Conservation (phyloP, 192 early-diverging fungal genomes). For the Entophlyctis luteolus region DNA sequence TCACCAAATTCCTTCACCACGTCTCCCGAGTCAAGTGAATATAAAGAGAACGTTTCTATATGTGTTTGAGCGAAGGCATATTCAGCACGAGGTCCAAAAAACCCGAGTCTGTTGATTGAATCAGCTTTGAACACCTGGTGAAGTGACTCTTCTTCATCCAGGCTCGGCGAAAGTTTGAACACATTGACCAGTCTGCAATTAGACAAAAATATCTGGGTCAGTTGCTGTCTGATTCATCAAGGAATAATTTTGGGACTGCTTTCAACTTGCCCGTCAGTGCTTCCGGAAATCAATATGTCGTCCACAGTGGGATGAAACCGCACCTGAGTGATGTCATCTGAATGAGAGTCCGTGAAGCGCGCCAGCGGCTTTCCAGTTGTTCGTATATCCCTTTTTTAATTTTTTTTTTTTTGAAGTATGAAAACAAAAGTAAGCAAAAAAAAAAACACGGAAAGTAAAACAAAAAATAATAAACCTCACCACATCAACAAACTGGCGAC, state of each 20-base stretch:
- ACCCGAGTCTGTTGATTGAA: slow-evolving; percentile 80
- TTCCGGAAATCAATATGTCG: slow-evolving; percentile 38
- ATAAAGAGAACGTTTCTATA: slow-evolving; percentile 85
- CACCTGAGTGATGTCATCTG: slow-evolving; percentile 52
- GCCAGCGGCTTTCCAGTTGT: slow-evolving; percentile 7
- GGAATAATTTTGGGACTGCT: no score
- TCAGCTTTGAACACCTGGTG: slow-evolving; percentile 76
- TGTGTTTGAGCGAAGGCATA: slow-evolving; percentile 86
- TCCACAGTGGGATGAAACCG: slow-evolving; percentile 47
- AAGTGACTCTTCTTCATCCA: slow-evolving; percentile 87
- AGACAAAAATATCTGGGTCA: not conserved
- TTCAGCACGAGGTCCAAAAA: slow-evolving; percentile 86
- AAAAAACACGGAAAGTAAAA: not conserved
- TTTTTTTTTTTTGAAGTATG: no score
- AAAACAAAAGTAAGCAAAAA: not conserved
- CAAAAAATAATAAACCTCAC: slow-evolving; percentile 20
- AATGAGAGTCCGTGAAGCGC: slow-evolving; percentile 47
- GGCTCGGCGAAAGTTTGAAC: slow-evolving; percentile 59
- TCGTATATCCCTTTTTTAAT: slow-evolving; percentile 47
- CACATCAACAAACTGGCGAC: slow-evolving; percentile 44
- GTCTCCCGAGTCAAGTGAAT: slow-evolving; percentile 54
- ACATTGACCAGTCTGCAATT: slow-evolving; percentile 59
- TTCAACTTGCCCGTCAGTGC: slow-evolving; percentile 38
- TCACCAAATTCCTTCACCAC: slow-evolving; percentile 67
- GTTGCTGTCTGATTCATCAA: not conserved